phyloP scores from a whole-genome alignment of 1,284 basidiomycete species.

The Rhodotorula sp. region DNA sequence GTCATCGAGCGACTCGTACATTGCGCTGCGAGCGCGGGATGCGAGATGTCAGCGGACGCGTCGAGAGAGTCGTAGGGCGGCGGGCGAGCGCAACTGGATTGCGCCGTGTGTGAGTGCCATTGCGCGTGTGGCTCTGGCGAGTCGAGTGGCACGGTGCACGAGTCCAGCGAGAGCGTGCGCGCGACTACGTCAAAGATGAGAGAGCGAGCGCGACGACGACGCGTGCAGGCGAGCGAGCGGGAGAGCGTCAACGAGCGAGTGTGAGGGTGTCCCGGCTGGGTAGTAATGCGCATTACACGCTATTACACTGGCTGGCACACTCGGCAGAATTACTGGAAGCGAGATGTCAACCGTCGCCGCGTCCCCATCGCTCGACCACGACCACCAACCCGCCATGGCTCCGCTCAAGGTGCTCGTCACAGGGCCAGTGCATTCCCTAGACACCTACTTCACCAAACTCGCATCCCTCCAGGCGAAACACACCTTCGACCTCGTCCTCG shows the following conservation, averaged over 20 bases:
- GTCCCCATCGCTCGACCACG: background rate
- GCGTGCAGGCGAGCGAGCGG: background rate
- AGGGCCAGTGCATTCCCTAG: constrained; percentile 65
- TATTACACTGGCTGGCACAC: background rate
- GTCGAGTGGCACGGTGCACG: background rate
- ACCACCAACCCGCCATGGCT: background rate
- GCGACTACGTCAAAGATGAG: background rate
- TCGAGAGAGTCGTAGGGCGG: background rate
- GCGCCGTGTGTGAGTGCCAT: too few species aligned
- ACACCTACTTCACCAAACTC: constrained; percentile 73
- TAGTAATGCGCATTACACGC: background rate
- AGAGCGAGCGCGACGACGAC: background rate
- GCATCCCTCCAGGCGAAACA: constrained; percentile 85
- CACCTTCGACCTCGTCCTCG: constrained; percentile 84
- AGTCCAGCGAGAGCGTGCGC: background rate
- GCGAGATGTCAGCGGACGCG: background rate
- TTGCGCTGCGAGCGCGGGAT: constrained; percentile 10
- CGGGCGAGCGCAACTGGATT: constrained; percentile 3
- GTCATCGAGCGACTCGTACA: constrained; percentile 29
- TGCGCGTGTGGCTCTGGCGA: too few species aligned
- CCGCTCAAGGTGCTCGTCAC: constrained; percentile 60
- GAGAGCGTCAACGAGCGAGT: background rate
- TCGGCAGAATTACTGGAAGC: background rate
- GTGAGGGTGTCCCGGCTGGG: background rate
- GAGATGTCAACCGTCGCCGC: background rate